phyloP scores from a whole-genome alignment of 176 grass and related monocot species.

The Miscanthus lutarioriparius region DNA sequence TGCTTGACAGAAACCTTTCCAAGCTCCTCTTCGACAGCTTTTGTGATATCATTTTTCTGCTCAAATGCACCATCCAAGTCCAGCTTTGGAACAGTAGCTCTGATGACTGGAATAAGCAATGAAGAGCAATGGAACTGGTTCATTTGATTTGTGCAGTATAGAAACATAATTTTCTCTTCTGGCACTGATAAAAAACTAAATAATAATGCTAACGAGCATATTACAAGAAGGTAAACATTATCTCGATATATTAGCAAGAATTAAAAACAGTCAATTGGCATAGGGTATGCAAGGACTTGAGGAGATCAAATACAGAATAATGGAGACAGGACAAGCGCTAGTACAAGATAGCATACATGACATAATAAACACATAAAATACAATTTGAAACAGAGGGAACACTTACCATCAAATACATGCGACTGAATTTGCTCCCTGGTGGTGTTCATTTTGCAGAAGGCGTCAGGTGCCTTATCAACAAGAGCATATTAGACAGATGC shows the following conservation, averaged over 20 bases:
- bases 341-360: not conserved
- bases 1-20: slow-evolving; percentile 43
- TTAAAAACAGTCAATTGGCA: not conserved
- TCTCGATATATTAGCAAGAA: not conserved
- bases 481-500: slow-evolving; percentile 32
- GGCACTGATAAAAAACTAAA: too few species aligned
- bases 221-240: too few species aligned
- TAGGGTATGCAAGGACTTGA: not conserved
- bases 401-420: slow-evolving; percentile 80
- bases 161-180: not conserved
- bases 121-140: not conserved
- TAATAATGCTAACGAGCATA: too few species aligned
- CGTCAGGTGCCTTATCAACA: slow-evolving; percentile 69
- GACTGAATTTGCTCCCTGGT: slow-evolving; percentile 73
- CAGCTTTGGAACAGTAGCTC: slow-evolving; percentile 64
- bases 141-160: not conserved
- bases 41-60: slow-evolving; percentile 64
- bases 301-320: not conserved
- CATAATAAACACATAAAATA: not conserved
- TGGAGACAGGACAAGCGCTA: not conserved
- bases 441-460: slow-evolving; percentile 75
- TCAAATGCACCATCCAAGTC: slow-evolving; percentile 55
- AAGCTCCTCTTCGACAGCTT: slow-evolving; percentile 62
- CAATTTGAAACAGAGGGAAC: not conserved
- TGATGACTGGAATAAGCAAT: slow-evolving; percentile 49